A percentile compares a stretch with the other conserved stretches of the same genome.
Conservation (phyloP, 2,329 filamentous ascomycete genomes). For the Knufia petricola region DNA sequence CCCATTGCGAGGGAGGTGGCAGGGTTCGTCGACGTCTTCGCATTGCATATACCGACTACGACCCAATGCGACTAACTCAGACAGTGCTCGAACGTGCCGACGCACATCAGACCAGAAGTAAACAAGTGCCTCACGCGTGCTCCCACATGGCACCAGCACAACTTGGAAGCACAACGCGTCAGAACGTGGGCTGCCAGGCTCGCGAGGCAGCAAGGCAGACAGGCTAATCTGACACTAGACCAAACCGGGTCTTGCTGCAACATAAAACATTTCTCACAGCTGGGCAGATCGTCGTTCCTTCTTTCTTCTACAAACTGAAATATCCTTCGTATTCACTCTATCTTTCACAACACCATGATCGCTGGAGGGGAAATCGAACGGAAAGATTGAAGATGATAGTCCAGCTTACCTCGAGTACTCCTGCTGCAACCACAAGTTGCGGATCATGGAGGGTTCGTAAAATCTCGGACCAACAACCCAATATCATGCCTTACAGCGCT, state of each 20-base stretch:
- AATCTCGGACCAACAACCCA: slow-evolving; percentile 36
- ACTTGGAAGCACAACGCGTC: too few species aligned
- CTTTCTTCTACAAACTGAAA: slow-evolving; percentile 33
- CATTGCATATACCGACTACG: slow-evolving; percentile 4
- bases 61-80: too few species aligned
- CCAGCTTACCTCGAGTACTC: slow-evolving; percentile 38
- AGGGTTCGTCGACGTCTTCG: slow-evolving; percentile 8
- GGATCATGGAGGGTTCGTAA: slow-evolving; percentile 37
- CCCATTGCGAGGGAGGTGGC: slow-evolving; percentile 37
- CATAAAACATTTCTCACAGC: too few species aligned
- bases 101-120: too few species aligned
- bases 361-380: slow-evolving; percentile 40
- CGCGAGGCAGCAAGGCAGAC: too few species aligned
- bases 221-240: too few species aligned
- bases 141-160: too few species aligned
- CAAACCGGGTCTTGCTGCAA: too few species aligned
- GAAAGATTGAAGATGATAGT: slow-evolving; percentile 31
- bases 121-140: too few species aligned
- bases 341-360: slow-evolving; percentile 27
- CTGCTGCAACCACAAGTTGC: slow-evolving; percentile 21
- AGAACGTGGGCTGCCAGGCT: too few species aligned
- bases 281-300: slow-evolving; percentile 20
- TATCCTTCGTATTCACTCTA: slow-evolving; percentile 41
- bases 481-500: not conserved
- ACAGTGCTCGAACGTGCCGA: too few species aligned